Base-by-base conservation (phyloP, 306 rosid species). In the Ochetophila trinervis region DNA sequence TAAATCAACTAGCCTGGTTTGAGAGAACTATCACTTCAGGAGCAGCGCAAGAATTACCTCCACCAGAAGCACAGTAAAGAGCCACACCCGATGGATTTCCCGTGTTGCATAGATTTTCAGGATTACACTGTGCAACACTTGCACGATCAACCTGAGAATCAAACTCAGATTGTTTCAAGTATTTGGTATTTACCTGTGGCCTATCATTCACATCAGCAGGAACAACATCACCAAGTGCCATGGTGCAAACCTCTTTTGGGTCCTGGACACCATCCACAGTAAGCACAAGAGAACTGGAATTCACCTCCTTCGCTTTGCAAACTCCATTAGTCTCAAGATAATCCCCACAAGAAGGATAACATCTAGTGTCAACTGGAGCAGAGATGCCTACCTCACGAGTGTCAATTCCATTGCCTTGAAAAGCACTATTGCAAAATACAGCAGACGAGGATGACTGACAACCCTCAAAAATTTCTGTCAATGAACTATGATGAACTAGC, bases 1-100 rank as follows among this genome's bases (percentile, higher is more conserved):
- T 48, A 56, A 34, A 40, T 77, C 69, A 76, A 74, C 85, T 78
- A 68, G 81, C 87, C 83, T 70, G 77, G 73, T 83, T 83, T 60
- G 87, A 80, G 54, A 75, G 62, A 77, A 77, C 75, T 35, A 74
- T 66, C 67, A 68, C 86, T 72, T 73, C 86, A 20, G 85, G 36
- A 64, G 72, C 69, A 55, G 83, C 68, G 49, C 82, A 51, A 13
- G 85, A 79, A 59, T 75, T 57, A 53, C 49, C 73, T 47, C 81
- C 83, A 50, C 75, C 60, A 67, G 88, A 67, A 45, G 82, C 71
- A 22, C 80, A 79, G 68, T 70, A 79, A 81, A 82, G 71, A 72
- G 77, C 75, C 71, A 62, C 74, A 21, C 62, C 79, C 36, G 83
- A 71, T 47, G 76, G 65, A 68, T 65, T 51, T 53, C 69, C 77